Evolutionary conservation across 164 flowering plant genomes (phyloP).

Genomic region (Stephania yunnanensis): DNA sequence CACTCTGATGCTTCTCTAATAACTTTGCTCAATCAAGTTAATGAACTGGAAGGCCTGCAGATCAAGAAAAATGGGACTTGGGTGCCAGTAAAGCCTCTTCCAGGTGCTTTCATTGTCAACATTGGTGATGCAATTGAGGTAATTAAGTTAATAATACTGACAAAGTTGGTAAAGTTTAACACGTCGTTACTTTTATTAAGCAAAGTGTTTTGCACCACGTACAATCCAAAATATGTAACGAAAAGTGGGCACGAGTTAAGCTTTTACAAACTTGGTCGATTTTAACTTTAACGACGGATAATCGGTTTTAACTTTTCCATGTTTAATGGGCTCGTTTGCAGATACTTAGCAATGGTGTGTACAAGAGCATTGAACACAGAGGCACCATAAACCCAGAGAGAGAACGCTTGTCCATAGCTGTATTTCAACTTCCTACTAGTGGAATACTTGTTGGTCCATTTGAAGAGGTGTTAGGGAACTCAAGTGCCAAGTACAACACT

Average conservation of each 20-base stretch:
- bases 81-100: constrained; percentile 38
- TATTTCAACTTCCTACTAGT: constrained; percentile 8
- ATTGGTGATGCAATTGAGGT: constrained; percentile 49
- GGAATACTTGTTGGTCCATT: not conserved
- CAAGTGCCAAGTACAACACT: not conserved
- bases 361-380: constrained; percentile 32
- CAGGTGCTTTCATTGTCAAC: constrained; percentile 31
- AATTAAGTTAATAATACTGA: not conserved
- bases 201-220: no score
- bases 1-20: constrained; percentile 43
- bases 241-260: no score
- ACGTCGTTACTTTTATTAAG: no score
- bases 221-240: no score
- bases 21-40: constrained; percentile 42
- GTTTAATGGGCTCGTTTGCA: not conserved
- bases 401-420: constrained; percentile 30
- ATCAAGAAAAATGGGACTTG: constrained; percentile 44
- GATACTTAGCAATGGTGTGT: constrained; percentile 30
- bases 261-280: no score
- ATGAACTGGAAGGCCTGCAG: constrained; percentile 41
- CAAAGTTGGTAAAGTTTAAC: no score
- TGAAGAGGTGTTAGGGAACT: not conserved
- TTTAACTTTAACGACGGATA: no score
- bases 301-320: no score
- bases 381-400: constrained; percentile 21